Evolutionary conservation across 768 basidiomycete genomes (phyloP), one percentile per base, ranked within the genome.

Genomic region (Boletellus ananas): DNA sequence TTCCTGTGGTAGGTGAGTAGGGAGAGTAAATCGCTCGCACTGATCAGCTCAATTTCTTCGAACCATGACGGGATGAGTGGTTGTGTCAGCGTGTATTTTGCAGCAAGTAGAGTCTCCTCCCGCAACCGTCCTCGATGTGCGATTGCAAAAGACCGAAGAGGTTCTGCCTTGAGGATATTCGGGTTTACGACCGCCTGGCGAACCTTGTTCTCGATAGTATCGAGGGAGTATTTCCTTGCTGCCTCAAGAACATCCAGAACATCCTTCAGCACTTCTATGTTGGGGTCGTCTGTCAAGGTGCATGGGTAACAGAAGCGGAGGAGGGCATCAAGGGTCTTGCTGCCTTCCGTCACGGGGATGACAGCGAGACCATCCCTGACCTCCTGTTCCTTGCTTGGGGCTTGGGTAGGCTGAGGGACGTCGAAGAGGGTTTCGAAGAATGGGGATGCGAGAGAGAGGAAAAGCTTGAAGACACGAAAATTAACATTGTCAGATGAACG

Each of bases 351-450:
- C 13, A 66, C 23, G 7, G 47, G 35, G 17, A 68, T 48, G 36
- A 68, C 58, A 36, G 46, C 34, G n/a, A 64, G 52, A 14, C 48
- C 53, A 18, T 65, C 57, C 33, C 23, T 23, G 23, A 23, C 23
- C 23, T 23, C 23, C 23, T 23, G 23, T 23, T 23, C 23, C 23
- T 23, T 6, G 23, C 23, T 23, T 6, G 23, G 6, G 23, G 23
- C 23, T 3, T 6, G 23, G 23, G 23, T 23, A 23, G 23, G 23
- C 23, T 70, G 63, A 0, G 65, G 64, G 1, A 70, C 49, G 11
- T 48, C 45, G 40, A 73, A 69, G 55, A 74, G 66, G 23, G 58
- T 52, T 18, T 61, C 52, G 43, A 72, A 76, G 43, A 72, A 58
- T 0, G 67, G 51, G 16, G 70, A 70, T 3, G 68, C 59, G 18